Evolutionary conservation across 306 rosid species (phyloP).

Genomic region (Acacia melanoxylon): DNA sequence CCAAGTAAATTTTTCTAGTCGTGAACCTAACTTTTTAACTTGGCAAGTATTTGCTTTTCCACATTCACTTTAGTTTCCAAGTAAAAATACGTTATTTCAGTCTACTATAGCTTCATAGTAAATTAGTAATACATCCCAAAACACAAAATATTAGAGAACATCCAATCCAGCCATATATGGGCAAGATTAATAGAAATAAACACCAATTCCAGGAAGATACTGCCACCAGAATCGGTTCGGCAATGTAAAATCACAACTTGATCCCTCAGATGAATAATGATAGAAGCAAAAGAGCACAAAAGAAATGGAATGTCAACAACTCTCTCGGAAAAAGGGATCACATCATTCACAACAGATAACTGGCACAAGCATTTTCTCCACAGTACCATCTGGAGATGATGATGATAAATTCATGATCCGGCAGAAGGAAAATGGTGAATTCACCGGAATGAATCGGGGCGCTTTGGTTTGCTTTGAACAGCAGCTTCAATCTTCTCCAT

Average conservation of each 20-base stretch:
- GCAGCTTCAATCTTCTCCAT: conserved; percentile 91
- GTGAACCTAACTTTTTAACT: too few species aligned
- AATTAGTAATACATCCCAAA: too few species aligned
- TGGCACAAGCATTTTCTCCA: conserved; percentile 15
- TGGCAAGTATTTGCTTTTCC: too few species aligned
- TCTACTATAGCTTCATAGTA: too few species aligned
- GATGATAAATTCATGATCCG: conserved; percentile 28
- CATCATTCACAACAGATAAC: conserved; percentile 17
- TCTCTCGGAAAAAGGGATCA: neutral
- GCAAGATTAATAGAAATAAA: conserved; percentile 15
- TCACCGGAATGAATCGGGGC: conserved; percentile 79
- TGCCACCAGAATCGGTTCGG: conserved; percentile 28
- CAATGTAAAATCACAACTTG: neutral
- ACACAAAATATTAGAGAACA: neutral
- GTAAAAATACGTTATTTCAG: too few species aligned
- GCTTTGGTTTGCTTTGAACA: conserved; percentile 94
- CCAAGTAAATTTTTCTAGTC: too few species aligned
- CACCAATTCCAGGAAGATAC: conserved; percentile 5
- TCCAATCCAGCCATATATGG: conserved; percentile 6
- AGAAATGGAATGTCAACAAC: neutral
- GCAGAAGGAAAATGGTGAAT: conserved; percentile 4
- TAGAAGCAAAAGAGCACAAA: neutral
- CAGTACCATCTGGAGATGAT: conserved; percentile 9
- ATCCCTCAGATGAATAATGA: conserved; percentile 11
- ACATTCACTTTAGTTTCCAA: too few species aligned